phyloP scores from a whole-genome alignment of 352 stramenopile genomes.

The Thraustotheca clavata region DNA sequence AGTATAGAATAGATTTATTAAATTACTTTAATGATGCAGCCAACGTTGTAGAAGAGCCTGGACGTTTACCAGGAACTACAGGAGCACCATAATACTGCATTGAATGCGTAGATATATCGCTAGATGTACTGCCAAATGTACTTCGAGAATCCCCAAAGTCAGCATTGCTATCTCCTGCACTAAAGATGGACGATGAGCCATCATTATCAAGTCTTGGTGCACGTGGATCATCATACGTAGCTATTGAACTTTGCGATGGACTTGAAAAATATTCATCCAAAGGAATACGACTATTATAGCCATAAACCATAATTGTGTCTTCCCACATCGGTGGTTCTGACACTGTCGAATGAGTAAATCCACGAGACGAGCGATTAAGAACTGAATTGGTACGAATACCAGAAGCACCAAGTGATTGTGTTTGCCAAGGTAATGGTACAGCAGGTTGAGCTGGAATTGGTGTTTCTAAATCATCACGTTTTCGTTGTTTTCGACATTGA shows the following conservation, averaged over 20 bases:
- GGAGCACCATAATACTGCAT: not conserved
- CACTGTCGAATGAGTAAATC: not conserved
- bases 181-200: not conserved
- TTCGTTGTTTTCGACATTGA: not conserved
- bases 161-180: not conserved
- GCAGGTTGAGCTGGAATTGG: not conserved
- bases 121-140: not conserved
- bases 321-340: not conserved
- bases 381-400: not conserved
- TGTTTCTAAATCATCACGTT: not conserved
- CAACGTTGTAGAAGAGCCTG: too few relatives aligned
- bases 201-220: not conserved
- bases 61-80: too few relatives aligned
- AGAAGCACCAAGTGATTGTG: not conserved
- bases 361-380: not conserved
- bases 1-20: too few relatives aligned
- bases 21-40: too few relatives aligned
- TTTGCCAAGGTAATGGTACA: not conserved
- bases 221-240: conserved; percentile 9
- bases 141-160: not conserved
- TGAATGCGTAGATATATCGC: not conserved
- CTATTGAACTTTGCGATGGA: conserved; percentile 8
- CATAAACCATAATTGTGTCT: not conserved
- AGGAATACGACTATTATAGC: not conserved
- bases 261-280: not conserved